Conservation (phyloP, 805 yeast genomes). For the Barnettozyma botsteinii region DNA sequence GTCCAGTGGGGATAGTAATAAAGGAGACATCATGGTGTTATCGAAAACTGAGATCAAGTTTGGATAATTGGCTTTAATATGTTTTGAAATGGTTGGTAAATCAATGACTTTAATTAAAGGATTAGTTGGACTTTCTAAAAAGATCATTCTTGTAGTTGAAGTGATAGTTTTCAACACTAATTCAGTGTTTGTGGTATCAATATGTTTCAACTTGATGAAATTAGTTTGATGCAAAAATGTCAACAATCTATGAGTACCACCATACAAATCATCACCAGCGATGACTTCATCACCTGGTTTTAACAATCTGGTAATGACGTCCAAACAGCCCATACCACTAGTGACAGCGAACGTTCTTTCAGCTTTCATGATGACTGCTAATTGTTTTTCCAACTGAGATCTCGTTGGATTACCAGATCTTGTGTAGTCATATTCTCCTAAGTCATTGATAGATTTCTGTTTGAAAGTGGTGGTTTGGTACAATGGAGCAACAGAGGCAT, state of each 20-base stretch:
- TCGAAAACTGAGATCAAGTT: constrained; percentile 76
- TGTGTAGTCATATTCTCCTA: constrained; percentile 84
- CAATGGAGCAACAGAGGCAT: constrained; percentile 80
- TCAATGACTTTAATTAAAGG: constrained; percentile 88
- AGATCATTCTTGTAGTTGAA: constrained; percentile 62
- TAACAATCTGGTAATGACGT: constrained; percentile 71
- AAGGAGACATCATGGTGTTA: constrained; percentile 96
- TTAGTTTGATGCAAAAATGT: constrained; percentile 62
- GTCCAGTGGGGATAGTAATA: constrained; percentile 77
- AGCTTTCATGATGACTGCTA: constrained; percentile 78
- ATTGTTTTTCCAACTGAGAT: constrained; percentile 68
- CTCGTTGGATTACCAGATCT: constrained; percentile 94
- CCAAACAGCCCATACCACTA: constrained; percentile 91
- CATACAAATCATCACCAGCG: constrained; percentile 93
- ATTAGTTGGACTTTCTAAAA: constrained; percentile 89
- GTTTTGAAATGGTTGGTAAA: constrained; percentile 56
- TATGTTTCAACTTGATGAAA: constrained; percentile 62
- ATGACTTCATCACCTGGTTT: constrained; percentile 83
- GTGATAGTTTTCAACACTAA: constrained; percentile 52
- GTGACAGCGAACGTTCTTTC: constrained; percentile 73
- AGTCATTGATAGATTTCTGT: constrained; percentile 61
- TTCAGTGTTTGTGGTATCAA: constrained; percentile 73
- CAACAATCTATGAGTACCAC: constrained; percentile 85
- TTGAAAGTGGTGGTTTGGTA: constrained; percentile 95
- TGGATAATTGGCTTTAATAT: constrained; percentile 65